Percentiles rank a stretch among this genome's conserved stretches.
phyloP scores from a whole-genome alignment of 2,329 filamentous ascomycete species.

The Ascomycota sp. region DNA sequence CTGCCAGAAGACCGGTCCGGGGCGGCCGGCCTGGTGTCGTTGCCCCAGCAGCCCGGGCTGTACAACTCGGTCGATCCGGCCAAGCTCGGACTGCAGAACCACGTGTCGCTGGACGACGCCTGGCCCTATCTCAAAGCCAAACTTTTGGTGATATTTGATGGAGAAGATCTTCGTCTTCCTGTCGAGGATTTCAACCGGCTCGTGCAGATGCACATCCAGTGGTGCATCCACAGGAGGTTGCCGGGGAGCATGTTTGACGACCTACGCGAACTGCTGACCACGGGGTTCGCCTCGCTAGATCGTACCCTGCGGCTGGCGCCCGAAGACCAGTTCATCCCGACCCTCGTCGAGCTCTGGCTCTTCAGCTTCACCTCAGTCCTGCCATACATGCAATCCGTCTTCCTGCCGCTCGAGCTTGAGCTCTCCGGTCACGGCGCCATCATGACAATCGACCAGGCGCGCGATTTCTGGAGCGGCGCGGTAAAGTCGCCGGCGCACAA shows the following conservation, averaged over 20 bases:
- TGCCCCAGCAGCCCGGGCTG: slow-evolving; percentile 22
- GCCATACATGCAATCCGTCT: slow-evolving; percentile 88
- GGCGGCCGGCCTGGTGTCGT: slow-evolving; percentile 29
- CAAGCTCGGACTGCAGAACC: slow-evolving; percentile 39
- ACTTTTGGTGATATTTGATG: slow-evolving; percentile 59
- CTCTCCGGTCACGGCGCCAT: slow-evolving; percentile 70
- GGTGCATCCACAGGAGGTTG: slow-evolving; percentile 53
- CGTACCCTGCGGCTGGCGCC: slow-evolving; percentile 59
- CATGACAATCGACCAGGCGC: slow-evolving; percentile 57
- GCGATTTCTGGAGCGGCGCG: slow-evolving; percentile 75
- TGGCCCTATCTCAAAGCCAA: slow-evolving; percentile 66
- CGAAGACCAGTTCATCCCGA: slow-evolving; percentile 75
- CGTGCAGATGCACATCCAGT: slow-evolving; percentile 59
- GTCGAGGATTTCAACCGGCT: slow-evolving; percentile 70
- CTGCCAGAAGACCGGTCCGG: slow-evolving; percentile 29
- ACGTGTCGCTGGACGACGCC: slow-evolving; percentile 56
- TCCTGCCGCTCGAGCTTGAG: slow-evolving; percentile 80
- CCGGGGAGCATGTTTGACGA: slow-evolving; percentile 58
- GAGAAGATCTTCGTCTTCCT: slow-evolving; percentile 58
- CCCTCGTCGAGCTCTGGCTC: slow-evolving; percentile 85
- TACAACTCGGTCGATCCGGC: slow-evolving; percentile 33
- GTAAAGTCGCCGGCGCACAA: slow-evolving; percentile 20
- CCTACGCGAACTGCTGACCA: slow-evolving; percentile 51
- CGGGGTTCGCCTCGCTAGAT: slow-evolving; percentile 72
- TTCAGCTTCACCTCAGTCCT: slow-evolving; percentile 78